Conservation (phyloP, 2,329 filamentous ascomycete species). For the Verticillium albo-atrum region DNA sequence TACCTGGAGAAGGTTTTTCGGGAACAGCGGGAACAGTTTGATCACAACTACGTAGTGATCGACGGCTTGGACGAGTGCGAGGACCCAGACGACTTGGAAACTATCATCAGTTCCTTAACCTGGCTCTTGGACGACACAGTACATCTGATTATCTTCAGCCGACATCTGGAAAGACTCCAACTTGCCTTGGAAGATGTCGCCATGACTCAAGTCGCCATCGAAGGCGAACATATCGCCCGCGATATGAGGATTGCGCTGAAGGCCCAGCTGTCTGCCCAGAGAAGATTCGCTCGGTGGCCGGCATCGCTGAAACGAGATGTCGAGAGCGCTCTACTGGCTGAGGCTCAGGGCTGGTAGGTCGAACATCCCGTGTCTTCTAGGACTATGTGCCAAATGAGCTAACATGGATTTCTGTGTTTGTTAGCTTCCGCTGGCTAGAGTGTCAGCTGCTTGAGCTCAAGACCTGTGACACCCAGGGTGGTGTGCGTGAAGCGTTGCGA, state of each 20-base stretch:
- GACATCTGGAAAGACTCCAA: neutral
- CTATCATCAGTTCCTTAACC: no score
- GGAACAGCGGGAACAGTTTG: neutral
- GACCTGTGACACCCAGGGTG: neutral
- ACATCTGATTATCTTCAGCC: neutral
- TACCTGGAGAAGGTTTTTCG: no score
- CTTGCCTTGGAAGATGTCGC: neutral
- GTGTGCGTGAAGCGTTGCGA: neutral
- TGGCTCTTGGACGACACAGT: neutral
- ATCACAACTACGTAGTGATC: neutral
- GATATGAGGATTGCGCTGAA: neutral
- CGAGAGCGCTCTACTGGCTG: neutral
- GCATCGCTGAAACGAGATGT: neutral
- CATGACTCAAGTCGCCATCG: neutral
- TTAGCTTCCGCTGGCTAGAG: neutral
- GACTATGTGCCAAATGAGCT: no score
- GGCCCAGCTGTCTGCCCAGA: neutral
- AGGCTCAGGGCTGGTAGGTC: neutral
- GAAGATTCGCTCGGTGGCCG: neutral
- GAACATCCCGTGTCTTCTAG: no score
- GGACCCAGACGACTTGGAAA: neutral
- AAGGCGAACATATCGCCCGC: neutral
- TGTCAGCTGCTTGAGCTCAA: neutral
- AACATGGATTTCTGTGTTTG: no score
- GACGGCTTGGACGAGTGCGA: neutral